phyloP scores from a whole-genome alignment of 2,329 filamentous ascomycete species.

The Mycogone perniciosa region DNA sequence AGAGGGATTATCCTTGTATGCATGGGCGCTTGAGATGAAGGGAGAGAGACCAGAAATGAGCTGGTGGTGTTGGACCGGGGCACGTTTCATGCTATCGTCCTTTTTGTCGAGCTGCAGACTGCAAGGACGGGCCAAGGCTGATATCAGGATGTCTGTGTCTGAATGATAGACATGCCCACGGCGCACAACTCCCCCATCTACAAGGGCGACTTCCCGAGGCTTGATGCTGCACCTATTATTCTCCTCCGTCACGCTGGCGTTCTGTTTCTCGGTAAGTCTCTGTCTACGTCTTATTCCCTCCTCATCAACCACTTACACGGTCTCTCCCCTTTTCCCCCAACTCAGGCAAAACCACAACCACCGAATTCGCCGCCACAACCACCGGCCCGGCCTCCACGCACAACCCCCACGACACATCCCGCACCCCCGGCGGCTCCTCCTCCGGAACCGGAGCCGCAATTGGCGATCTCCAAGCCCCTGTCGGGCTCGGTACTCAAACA shows the following conservation, averaged over 20 bases:
- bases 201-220: slow-evolving; percentile 32
- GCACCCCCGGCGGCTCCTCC: slow-evolving; percentile 63
- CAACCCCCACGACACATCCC: slow-evolving; percentile 59
- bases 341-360: slow-evolving; percentile 43
- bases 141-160: neutral
- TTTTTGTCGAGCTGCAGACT: neutral
- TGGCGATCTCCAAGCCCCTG: slow-evolving; percentile 55
- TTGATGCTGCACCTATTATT: slow-evolving; percentile 48
- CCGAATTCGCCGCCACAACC: slow-evolving; percentile 55
- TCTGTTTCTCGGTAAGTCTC: slow-evolving; percentile 40
- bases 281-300: neutral
- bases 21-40: neutral
- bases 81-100: neutral
- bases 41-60: neutral
- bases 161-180: slow-evolving; percentile 47
- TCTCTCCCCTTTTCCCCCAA: neutral
- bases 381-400: slow-evolving; percentile 47
- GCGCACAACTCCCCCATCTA: slow-evolving; percentile 51
- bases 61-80: too few species aligned
- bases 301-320: neutral
- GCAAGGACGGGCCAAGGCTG: neutral
- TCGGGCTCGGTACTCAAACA: slow-evolving; percentile 60
- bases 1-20: neutral
- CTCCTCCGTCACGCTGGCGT: slow-evolving; percentile 49
- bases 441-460: slow-evolving; percentile 62